Evolutionary conservation across 78 protist species (phyloP).

Genomic region (Speleostelium caveatum): DNA sequence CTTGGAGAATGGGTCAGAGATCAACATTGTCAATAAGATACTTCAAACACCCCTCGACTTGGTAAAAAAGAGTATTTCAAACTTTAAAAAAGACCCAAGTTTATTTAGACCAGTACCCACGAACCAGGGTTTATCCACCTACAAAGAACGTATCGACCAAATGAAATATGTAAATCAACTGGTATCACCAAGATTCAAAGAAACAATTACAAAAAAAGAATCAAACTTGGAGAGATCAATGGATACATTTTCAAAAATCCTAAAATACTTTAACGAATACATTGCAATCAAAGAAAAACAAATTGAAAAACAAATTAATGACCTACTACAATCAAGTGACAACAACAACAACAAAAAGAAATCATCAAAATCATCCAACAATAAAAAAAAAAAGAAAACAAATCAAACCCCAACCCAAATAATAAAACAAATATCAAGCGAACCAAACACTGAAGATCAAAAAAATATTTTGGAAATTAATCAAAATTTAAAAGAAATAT

Average conservation of each 20-base stretch:
- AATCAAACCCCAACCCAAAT: background rate
- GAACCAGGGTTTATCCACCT: too few relatives aligned
- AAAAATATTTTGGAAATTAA: background rate
- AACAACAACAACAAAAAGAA: slow-evolving; percentile 25
- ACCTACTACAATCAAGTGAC: background rate
- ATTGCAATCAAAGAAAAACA: slow-evolving; percentile 9
- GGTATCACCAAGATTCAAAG: slow-evolving; percentile 25
- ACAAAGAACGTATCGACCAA: slow-evolving; percentile 8
- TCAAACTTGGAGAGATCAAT: background rate
- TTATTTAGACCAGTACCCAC: background rate
- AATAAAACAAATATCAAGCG: background rate
- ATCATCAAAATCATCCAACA: background rate
- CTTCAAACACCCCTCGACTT: slow-evolving; percentile 32
- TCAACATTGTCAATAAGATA: slow-evolving; percentile 26
- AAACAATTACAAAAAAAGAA: too few relatives aligned
- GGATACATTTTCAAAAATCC: background rate
- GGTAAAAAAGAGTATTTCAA: background rate
- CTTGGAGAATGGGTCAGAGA: slow-evolving; percentile 21
- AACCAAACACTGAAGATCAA: background rate
- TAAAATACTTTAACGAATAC: slow-evolving; percentile 2
- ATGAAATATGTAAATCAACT: slow-evolving; percentile 4
- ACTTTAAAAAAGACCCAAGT: background rate
- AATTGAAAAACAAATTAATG: slow-evolving; percentile 23
- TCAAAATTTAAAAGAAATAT: background rate
- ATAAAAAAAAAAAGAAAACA: background rate